A percentile compares a stretch with the other conserved stretches of the same genome.
These are phyloP conservation scores for Escallonia rubra DNA, from an alignment of 129 eudicot species.

Conservation along the genomic window DNA sequence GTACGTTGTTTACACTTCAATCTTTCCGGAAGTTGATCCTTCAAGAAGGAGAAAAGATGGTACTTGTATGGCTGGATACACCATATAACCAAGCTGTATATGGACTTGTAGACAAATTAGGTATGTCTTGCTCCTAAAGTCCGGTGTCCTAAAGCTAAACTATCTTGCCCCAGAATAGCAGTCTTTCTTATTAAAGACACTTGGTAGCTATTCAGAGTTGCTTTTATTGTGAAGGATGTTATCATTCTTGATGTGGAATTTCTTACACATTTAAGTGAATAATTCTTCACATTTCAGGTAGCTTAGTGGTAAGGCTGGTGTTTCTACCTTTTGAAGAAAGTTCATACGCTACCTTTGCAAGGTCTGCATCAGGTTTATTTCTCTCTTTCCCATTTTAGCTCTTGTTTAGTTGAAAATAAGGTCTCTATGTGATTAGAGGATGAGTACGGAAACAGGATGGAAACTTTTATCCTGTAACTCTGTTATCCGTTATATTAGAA, in stretches of 20 bases:
- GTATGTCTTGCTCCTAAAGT: conserved; percentile 21
- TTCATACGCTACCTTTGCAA: conserved; percentile 96
- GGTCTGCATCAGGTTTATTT: conserved; percentile 93
- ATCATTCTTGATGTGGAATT: neutral
- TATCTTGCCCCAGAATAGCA: neutral
- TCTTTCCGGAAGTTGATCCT: conserved; percentile 84
- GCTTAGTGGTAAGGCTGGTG: conserved; percentile 94
- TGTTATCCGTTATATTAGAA: too few relatives aligned
- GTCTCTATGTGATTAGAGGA: too few relatives aligned
- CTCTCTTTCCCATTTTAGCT: conserved; percentile 22
- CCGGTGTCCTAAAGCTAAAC: neutral
- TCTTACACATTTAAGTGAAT: neutral
- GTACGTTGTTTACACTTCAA: conserved; percentile 73
- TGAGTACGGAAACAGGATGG: too few relatives aligned
- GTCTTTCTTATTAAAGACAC: neutral
- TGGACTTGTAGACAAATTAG: conserved; percentile 97
- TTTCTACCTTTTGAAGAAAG: conserved; percentile 99
- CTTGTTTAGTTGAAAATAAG: neutral
- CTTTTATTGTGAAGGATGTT: conserved; percentile 4
- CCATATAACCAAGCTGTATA: conserved; percentile 98
- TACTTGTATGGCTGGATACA: conserved; percentile 95
- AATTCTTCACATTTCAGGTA: conserved; percentile 55
- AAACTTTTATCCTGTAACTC: too few relatives aligned
- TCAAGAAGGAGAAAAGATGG: conserved; percentile 99
- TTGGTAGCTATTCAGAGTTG: neutral